Conservation (phyloP, 345 rosid genomes). For the Gossypium stocksii region DNA sequence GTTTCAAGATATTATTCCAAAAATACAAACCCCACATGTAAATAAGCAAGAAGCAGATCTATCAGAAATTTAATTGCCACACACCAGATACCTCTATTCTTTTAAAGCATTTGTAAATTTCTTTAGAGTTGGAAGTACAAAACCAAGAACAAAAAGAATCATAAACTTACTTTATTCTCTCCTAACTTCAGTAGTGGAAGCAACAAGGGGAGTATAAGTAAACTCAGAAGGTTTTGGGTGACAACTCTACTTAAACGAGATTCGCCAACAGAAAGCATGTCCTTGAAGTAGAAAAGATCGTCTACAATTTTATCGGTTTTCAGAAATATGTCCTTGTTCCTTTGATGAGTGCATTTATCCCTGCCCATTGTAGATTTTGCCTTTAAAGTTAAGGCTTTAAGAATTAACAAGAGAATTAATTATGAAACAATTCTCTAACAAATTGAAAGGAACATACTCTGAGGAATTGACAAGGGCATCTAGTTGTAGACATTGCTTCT, state of each 20-base stretch:
- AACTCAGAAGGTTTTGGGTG: slow-evolving; percentile 38
- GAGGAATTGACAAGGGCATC: slow-evolving; percentile 39
- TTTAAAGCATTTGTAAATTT: not conserved
- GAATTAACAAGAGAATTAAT: not conserved
- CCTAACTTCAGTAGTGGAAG: slow-evolving; percentile 36
- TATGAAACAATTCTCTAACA: slow-evolving; percentile 6
- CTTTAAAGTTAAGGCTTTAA: not conserved
- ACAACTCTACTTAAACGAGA: slow-evolving; percentile 42
- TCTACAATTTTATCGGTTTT: slow-evolving; percentile 55
- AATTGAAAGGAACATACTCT: slow-evolving; percentile 32
- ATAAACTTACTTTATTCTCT: slow-evolving; percentile 42
- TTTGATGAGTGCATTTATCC: slow-evolving; percentile 25
- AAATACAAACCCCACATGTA: not conserved
- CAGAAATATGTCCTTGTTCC: slow-evolving; percentile 31
- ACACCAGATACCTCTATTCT: not conserved
- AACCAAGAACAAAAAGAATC: slow-evolving; percentile 13
- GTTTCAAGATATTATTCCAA: slow-evolving; percentile 1
- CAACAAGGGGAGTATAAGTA: slow-evolving; percentile 49
- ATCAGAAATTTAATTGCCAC: not conserved
- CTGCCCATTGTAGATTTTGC: slow-evolving; percentile 30
- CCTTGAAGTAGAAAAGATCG: slow-evolving; percentile 52
- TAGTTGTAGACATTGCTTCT: slow-evolving; percentile 43
- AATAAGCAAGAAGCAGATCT: not conserved
- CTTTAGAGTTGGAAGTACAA: not conserved
- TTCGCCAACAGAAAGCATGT: slow-evolving; percentile 32